Evolutionary conservation across 441 rosid genomes (phyloP).

Genomic region (Raphanus hybrid): DNA sequence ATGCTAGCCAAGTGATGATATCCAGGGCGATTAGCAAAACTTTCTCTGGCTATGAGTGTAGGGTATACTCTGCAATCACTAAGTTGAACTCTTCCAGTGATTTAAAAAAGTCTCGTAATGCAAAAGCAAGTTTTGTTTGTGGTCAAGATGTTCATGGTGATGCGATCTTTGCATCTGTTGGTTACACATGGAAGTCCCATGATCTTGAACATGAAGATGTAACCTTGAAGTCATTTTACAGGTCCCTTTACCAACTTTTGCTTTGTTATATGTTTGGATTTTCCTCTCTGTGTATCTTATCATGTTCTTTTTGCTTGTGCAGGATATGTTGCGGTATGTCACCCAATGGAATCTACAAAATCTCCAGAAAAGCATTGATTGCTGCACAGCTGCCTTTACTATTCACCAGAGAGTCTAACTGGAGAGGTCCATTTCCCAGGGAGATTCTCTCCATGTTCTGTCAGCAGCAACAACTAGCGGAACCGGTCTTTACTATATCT

Average conservation of each 20-base stretch:
- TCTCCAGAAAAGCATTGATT: conserved; percentile 73
- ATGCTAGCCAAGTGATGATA: conserved; percentile 60
- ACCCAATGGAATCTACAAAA: conserved; percentile 76
- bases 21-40: conserved; percentile 47
- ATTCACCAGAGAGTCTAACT: conserved; percentile 66
- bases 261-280: neutral
- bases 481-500: conserved; percentile 63
- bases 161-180: conserved; percentile 82
- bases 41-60: conserved; percentile 68
- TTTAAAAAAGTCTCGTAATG: conserved; percentile 53
- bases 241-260: neutral
- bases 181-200: conserved; percentile 71
- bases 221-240: conserved; percentile 23
- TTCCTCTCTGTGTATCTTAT: neutral
- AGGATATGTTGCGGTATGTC: conserved; percentile 64
- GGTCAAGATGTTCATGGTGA: conserved; percentile 71
- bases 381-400: conserved; percentile 65
- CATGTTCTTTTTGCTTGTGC: conserved; percentile 21
- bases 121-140: conserved; percentile 70
- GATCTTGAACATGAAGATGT: conserved; percentile 69
- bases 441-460: conserved; percentile 76
- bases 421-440: conserved; percentile 82
- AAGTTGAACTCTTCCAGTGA: conserved; percentile 45
- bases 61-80: conserved; percentile 67
- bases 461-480: conserved; percentile 72